Evolutionary conservation across 148 eudicot species (phyloP).

Genomic region (Chenopodium formosanum): DNA sequence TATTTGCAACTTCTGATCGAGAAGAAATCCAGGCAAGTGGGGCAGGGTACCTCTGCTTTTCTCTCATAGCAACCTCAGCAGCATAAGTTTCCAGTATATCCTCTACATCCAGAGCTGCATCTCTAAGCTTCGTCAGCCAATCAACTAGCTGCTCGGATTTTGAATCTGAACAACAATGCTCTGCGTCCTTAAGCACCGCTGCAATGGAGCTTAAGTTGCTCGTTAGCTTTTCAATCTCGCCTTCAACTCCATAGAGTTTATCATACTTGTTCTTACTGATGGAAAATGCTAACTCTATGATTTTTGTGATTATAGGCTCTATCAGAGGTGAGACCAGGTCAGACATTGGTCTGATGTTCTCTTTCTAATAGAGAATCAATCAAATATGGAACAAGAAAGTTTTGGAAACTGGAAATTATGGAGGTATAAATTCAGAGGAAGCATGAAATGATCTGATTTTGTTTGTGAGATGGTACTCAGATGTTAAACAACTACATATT

Average conservation of each 20-base stretch:
- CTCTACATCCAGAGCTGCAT: slow-evolving; percentile 31
- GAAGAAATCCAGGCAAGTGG: slow-evolving; percentile 5
- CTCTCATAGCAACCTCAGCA: slow-evolving; percentile 24
- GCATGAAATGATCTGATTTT: neutral
- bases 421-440: neutral
- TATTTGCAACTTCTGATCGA: slow-evolving; percentile 6
- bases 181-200: slow-evolving; percentile 28
- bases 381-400: neutral
- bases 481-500: neutral
- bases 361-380: neutral
- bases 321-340: slow-evolving; percentile 16
- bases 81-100: slow-evolving; percentile 29
- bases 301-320: neutral
- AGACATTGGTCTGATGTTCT: slow-evolving; percentile 2
- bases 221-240: slow-evolving; percentile 19
- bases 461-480: neutral
- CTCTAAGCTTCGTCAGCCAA: slow-evolving; percentile 35
- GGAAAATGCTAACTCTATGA: neutral
- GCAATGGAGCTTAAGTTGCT: slow-evolving; percentile 17
- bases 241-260: slow-evolving; percentile 21
- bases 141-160: slow-evolving; percentile 5
- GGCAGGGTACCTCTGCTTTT: neutral
- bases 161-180: slow-evolving; percentile 1
- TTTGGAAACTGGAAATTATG: neutral
- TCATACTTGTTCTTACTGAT: slow-evolving; percentile 18